Base-by-base conservation (phyloP, 129 eudicot genomes). In the Lactuca saligna region DNA sequence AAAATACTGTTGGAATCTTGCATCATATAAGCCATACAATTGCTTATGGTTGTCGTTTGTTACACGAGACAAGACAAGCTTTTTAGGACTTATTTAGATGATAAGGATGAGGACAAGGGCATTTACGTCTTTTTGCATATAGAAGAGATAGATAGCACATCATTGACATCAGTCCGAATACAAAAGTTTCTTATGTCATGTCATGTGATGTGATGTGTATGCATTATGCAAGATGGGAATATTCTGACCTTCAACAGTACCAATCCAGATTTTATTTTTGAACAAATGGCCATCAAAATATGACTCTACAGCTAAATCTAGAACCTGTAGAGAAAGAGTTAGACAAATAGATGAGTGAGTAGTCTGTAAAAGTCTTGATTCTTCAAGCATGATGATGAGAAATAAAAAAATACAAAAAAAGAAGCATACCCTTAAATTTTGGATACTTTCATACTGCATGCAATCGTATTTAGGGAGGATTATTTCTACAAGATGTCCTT, bases 391-490 rank as follows among this genome's bases (percentile, higher is more conserved):
- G 38, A 61, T 65, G 49, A 57, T 65, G 33, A 20, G 29, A 14
- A 57, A 9, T 41, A 11, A 8, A 49, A 53, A 63, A 67, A 13
- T n/a, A 50, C 61, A 67, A 16, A 74, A 20, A 20, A 20, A 20
- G 1, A 20, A 1, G 20, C 20, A 44, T 78, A 85, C 99, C 90
- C 86, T 81, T 54, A 93, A 79, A 74, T 93, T 82, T 29, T 67
- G 78, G 66, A 89, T 79, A 65, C 71, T 77, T 57, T 89, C 88
- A 73, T 93, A 87, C 63, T 83, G 83, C 92, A 93, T 84, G 79
- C 99, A 93, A 78, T 93, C 99, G 71, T 93, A 93, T 73, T 93
- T 93, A 7, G 99, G 99, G 68, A 93, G 81, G 63, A 93, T 51
- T 64, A 93, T 65, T 84, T 93, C 97, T 77, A 93, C 95, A 68